Evolutionary conservation across 768 basidiomycete species (phyloP).

Genomic region (Suillus ampliporus): DNA sequence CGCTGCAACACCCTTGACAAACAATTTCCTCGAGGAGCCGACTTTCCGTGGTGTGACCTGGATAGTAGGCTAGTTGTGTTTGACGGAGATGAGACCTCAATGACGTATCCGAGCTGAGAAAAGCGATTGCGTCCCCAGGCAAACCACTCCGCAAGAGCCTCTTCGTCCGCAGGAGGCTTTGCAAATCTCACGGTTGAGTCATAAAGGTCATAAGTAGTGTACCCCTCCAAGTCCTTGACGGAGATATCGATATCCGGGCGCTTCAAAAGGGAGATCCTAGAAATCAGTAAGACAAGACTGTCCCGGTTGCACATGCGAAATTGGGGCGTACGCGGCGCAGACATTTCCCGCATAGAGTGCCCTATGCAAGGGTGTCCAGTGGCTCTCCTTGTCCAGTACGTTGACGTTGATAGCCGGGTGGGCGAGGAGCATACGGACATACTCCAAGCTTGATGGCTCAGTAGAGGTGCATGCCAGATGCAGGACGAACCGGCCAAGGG

Average conservation of each 20-base stretch:
- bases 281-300: conserved; percentile 22
- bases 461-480: conserved; percentile 80
- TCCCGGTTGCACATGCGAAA: conserved; percentile 5
- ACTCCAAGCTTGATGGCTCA: conserved; percentile 72
- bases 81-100: conserved; percentile 59
- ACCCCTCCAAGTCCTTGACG: conserved; percentile 85
- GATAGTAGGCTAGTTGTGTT: conserved; percentile 72
- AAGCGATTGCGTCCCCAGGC: conserved; percentile 94
- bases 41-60: conserved; percentile 81
- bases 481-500: conserved; percentile 76
- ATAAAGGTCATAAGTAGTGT: conserved; percentile 92
- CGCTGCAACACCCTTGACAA: conserved; percentile 82
- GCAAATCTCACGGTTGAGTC: conserved; percentile 86
- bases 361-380: conserved; percentile 91
- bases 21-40: conserved; percentile 77
- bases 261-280: conserved; percentile 75
- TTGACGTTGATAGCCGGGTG: conserved; percentile 84
- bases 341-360: conserved; percentile 84
- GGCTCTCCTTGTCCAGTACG: conserved; percentile 78
- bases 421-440: conserved; percentile 74
- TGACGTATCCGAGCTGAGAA: conserved; percentile 83
- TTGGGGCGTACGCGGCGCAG: conserved; percentile 61
- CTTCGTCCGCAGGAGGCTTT: conserved; percentile 51
- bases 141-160: conserved; percentile 61
- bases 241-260: conserved; percentile 72